These are phyloP conservation scores for Saitozyma podzolica DNA, from an alignment of 768 basidiomycete genomes.

Conservation along the genomic window DNA sequence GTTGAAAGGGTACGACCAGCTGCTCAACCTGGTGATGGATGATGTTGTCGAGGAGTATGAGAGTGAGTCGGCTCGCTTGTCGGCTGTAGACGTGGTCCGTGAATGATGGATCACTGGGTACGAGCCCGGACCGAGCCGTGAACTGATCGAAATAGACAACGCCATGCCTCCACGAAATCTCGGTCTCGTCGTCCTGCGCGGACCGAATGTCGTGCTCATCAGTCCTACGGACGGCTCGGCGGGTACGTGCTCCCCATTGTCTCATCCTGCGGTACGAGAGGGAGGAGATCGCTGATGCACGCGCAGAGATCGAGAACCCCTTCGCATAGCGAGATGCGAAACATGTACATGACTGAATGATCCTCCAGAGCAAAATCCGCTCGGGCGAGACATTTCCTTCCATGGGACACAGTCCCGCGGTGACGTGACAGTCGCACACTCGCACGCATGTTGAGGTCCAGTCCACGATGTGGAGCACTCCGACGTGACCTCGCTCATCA, in stretches of 20 bases:
- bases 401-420: too few relatives aligned
- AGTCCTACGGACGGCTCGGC: conserved; percentile 94
- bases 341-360: too few relatives aligned
- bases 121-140: conserved; percentile 55
- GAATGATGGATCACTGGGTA: conserved; percentile 4
- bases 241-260: conserved; percentile 35
- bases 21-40: conserved; percentile 95
- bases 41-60: conserved; percentile 82
- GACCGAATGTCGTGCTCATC: conserved; percentile 89
- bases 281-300: neutral
- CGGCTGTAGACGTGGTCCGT: too few relatives aligned
- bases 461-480: too few relatives aligned
- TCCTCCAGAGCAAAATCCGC: too few relatives aligned
- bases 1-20: conserved; percentile 92
- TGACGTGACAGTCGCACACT: too few relatives aligned
- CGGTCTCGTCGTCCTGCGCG: conserved; percentile 85
- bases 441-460: too few relatives aligned
- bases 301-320: conserved; percentile 45
- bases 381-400: too few relatives aligned
- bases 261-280: neutral
- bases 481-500: too few relatives aligned
- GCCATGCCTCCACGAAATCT: conserved; percentile 57
- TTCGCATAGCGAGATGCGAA: conserved; percentile 25
- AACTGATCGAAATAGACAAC: conserved; percentile 56
- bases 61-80: conserved; percentile 56